Percentiles rank a stretch among this genome's conserved stretches.
These are phyloP conservation scores for Aspergillus fijiensis DNA, from an alignment of 2,329 filamentous ascomycete species.

Conservation along the genomic window DNA sequence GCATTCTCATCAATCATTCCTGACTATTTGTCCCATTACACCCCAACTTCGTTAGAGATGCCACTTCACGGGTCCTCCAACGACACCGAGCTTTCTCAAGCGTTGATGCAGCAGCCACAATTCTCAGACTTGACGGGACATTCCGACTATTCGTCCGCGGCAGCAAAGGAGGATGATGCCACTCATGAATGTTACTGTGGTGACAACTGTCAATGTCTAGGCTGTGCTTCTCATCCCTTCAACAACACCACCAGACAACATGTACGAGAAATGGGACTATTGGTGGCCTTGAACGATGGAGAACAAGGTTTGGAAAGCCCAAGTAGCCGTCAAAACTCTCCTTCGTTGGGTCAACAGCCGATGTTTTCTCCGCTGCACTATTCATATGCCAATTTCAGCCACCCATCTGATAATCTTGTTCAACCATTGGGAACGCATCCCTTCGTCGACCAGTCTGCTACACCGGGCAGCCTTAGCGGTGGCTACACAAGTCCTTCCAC, in stretches of 20 bases:
- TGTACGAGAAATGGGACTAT: conserved; percentile 47
- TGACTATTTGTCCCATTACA: conserved; percentile 16
- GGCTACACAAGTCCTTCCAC: conserved; percentile 28
- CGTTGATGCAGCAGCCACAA: conserved; percentile 16
- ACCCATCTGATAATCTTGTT: conserved; percentile 14
- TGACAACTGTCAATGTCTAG: conserved; percentile 47
- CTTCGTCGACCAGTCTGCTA: conserved; percentile 22
- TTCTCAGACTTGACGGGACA: conserved; percentile 3
- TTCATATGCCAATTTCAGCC: conserved; percentile 19
- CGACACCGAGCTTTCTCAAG: conserved; percentile 19
- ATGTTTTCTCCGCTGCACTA: conserved; percentile 20
- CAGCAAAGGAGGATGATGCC: conserved; percentile 19
- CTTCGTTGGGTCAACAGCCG: conserved; percentile 20
- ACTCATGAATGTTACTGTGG: conserved; percentile 45
- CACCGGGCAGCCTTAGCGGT: conserved; percentile 19
- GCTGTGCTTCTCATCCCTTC: conserved; percentile 48
- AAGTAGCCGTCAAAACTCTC: conserved; percentile 22
- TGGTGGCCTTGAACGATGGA: conserved; percentile 39
- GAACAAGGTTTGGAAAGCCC: conserved; percentile 23
- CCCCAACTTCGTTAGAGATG: conserved; percentile 10
- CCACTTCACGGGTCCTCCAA: conserved; percentile 15
- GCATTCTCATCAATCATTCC: conserved; percentile 14
- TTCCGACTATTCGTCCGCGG: conserved; percentile 11
- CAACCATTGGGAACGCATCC: conserved; percentile 20
- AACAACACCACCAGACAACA: conserved; percentile 47